phyloP scores from a whole-genome alignment of 352 stramenopile genomes.

The Globisporangium radiosum region DNA sequence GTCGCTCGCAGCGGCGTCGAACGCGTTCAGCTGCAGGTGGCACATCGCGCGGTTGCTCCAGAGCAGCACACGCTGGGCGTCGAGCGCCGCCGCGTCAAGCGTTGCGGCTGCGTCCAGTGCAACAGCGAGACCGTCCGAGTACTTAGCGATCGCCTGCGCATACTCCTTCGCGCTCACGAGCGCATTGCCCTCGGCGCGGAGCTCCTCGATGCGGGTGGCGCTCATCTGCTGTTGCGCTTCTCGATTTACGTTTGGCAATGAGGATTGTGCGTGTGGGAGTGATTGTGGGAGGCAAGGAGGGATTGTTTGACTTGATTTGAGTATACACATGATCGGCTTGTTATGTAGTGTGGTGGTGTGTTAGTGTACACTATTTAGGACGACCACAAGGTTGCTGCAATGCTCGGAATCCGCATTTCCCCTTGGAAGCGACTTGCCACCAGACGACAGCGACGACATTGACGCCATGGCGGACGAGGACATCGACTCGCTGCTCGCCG shows the following conservation, averaged over 20 bases:
- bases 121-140: constrained; percentile 42
- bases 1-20: constrained; percentile 39
- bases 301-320: background rate
- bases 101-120: constrained; percentile 4
- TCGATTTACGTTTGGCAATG: background rate
- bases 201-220: constrained; percentile 38
- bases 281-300: background rate
- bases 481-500: constrained; percentile 78
- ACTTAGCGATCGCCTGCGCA: constrained; percentile 48
- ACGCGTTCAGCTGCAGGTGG: constrained; percentile 59
- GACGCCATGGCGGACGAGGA: constrained; percentile 56
- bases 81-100: constrained; percentile 15
- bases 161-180: constrained; percentile 74
- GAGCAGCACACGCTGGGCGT: constrained; percentile 51
- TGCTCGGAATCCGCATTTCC: too few species aligned
- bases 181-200: constrained; percentile 65
- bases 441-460: too few species aligned
- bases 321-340: background rate
- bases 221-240: background rate
- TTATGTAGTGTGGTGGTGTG: too few species aligned
- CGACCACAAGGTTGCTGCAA: background rate
- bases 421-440: background rate
- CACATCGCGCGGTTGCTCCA: constrained; percentile 77
- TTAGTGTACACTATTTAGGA: too few species aligned
- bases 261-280: background rate